These are phyloP conservation scores for Boletus pseudo-olivaceus DNA, from an alignment of 768 basidiomycete species.

Conservation along the genomic window DNA sequence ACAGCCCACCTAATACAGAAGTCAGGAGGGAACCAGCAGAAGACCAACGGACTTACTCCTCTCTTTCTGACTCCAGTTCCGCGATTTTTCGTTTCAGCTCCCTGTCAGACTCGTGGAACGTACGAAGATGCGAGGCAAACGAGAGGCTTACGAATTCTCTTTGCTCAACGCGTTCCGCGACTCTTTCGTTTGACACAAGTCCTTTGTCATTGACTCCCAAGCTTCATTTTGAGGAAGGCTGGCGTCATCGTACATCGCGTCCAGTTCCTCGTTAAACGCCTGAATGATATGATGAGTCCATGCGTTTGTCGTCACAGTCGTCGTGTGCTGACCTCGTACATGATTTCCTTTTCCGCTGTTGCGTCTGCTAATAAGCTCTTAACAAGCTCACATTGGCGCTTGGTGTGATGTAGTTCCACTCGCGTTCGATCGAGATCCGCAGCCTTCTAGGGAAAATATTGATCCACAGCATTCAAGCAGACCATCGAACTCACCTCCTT, in stretches of 20 bases:
- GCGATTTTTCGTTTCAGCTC: constrained; percentile 66
- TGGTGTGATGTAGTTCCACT: constrained; percentile 63
- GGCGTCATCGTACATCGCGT: constrained; percentile 84
- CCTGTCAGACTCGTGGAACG: constrained; percentile 34
- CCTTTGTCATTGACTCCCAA: constrained; percentile 71
- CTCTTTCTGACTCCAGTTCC: constrained; percentile 70
- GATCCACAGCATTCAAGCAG: not conserved
- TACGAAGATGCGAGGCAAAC: not conserved
- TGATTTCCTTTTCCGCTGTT: constrained; percentile 85
- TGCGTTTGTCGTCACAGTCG: not conserved
- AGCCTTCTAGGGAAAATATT: constrained; percentile 43
- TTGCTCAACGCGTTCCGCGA: constrained; percentile 65
- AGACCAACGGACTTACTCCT: constrained; percentile 56
- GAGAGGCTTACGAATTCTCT: constrained; percentile 71
- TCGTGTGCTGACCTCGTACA: constrained; percentile 72
- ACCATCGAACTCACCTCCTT: constrained; percentile 47
- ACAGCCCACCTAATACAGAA: constrained; percentile 55
- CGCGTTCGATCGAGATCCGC: constrained; percentile 60
- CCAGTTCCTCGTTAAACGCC: constrained; percentile 94
- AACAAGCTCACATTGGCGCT: constrained; percentile 74
- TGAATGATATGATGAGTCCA: constrained; percentile 28
- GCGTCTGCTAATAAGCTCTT: constrained; percentile 74
- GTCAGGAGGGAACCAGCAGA: constrained; percentile 8
- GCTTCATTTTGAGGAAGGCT: constrained; percentile 81
- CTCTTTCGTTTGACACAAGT: constrained; percentile 74